phyloP scores from a whole-genome alignment of 2,329 filamentous ascomycete species.

The Trichophyton benhamiae region DNA sequence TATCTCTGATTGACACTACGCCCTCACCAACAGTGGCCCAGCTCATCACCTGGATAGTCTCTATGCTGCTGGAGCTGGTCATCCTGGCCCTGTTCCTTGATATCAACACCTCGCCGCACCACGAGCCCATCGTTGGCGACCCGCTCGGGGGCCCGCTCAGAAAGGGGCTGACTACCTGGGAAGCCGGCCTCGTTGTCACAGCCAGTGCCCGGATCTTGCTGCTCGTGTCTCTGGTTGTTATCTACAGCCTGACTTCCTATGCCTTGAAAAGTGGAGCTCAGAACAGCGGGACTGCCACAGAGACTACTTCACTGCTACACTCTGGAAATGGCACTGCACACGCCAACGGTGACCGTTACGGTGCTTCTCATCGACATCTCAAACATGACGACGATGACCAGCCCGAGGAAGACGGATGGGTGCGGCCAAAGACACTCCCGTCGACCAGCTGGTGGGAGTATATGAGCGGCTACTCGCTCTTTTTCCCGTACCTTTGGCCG shows the following conservation, averaged over 20 bases:
- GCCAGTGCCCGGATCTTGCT: slow-evolving; percentile 57
- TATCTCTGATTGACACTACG: slow-evolving; percentile 73
- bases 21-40: slow-evolving; percentile 72
- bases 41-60: slow-evolving; percentile 64
- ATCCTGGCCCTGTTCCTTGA: slow-evolving; percentile 58
- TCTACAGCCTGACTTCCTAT: slow-evolving; percentile 44
- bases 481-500: slow-evolving; percentile 96
- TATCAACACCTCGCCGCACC: slow-evolving; percentile 56
- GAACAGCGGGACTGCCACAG: slow-evolving; percentile 27
- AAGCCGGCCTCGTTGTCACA: slow-evolving; percentile 37
- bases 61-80: slow-evolving; percentile 58
- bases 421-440: slow-evolving; percentile 73
- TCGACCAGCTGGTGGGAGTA: slow-evolving; percentile 96
- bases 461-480: slow-evolving; percentile 76
- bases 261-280: slow-evolving; percentile 33
- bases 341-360: slow-evolving; percentile 40
- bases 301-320: slow-evolving; percentile 33
- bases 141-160: slow-evolving; percentile 32
- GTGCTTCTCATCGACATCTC: slow-evolving; percentile 36
- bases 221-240: slow-evolving; percentile 46
- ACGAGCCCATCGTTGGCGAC: slow-evolving; percentile 46
- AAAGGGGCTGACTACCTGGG: slow-evolving; percentile 31
- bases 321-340: slow-evolving; percentile 25
- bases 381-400: slow-evolving; percentile 45
- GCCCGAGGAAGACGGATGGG: slow-evolving; percentile 53